A percentile compares a stretch with the other conserved stretches of the same genome.
Evolutionary conservation across 1,284 basidiomycete genomes (phyloP).

Genomic region (Ustilago crameri): DNA sequence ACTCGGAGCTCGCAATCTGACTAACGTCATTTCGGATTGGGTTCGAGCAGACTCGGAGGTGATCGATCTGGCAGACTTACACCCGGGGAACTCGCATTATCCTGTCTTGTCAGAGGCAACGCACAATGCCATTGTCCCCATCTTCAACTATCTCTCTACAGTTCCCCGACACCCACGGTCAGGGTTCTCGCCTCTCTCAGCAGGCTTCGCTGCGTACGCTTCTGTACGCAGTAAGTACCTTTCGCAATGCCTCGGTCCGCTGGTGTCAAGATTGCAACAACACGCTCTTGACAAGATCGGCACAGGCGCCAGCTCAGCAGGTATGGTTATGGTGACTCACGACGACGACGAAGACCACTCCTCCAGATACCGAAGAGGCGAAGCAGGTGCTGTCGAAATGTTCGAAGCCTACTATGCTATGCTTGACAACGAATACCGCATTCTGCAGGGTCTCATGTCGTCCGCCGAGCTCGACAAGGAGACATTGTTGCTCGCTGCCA

Average conservation of each 20-base stretch:
- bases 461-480: conserved; percentile 41
- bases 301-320: conserved; percentile 29
- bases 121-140: conserved; percentile 48
- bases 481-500: conserved; percentile 34
- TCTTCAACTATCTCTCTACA: conserved; percentile 56
- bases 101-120: conserved; percentile 50
- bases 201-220: conserved; percentile 45
- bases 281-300: conserved; percentile 56
- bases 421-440: conserved; percentile 55
- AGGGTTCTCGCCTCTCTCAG: conserved; percentile 49
- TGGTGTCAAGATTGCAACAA: conserved; percentile 34
- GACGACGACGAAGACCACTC: conserved; percentile 51
- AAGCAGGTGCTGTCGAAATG: conserved; percentile 48
- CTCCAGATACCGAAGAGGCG: conserved; percentile 35
- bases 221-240: conserved; percentile 48
- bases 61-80: conserved; percentile 54
- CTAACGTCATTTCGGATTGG: conserved; percentile 59
- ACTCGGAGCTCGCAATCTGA: conserved; percentile 58
- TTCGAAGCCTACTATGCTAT: conserved; percentile 53
- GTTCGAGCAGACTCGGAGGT: conserved; percentile 54
- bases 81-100: conserved; percentile 24
- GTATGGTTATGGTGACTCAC: conserved; percentile 52
- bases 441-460: conserved; percentile 41
- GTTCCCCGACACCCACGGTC: conserved; percentile 53
- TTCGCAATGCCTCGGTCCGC: conserved; percentile 35